phyloP scores from a whole-genome alignment of 805 yeast genomes.

The Yarrowia sp. region DNA sequence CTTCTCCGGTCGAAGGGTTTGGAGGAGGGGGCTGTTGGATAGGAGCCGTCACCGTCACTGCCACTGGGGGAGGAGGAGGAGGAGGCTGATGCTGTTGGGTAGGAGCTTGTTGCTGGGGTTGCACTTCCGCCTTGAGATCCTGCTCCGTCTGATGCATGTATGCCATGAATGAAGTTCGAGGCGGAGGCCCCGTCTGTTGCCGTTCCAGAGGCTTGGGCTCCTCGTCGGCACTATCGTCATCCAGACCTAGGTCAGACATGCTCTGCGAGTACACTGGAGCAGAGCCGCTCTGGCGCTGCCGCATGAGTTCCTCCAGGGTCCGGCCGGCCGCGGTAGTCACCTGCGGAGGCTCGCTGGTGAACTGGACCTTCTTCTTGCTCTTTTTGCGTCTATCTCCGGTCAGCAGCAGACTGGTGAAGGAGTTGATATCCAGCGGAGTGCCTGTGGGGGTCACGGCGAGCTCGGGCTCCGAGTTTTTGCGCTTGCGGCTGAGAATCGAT shows the following conservation, averaged over 20 bases:
- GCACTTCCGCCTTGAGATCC: constrained; percentile 28
- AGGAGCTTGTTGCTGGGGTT: not conserved
- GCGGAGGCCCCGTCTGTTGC: constrained; percentile 28
- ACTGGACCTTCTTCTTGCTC: constrained; percentile 39
- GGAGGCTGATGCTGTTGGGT: not conserved
- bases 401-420: constrained; percentile 76
- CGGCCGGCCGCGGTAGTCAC: constrained; percentile 43
- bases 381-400: constrained; percentile 59
- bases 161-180: constrained; percentile 3
- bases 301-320: constrained; percentile 39
- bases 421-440: constrained; percentile 61
- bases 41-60: not conserved
- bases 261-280: constrained; percentile 13
- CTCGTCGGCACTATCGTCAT: not conserved
- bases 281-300: constrained; percentile 32
- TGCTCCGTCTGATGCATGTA: not conserved
- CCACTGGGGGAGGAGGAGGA: not conserved
- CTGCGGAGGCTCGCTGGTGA: constrained; percentile 39
- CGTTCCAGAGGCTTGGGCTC: constrained; percentile 31
- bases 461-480: constrained; percentile 34
- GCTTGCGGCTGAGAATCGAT: constrained; percentile 64
- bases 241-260: constrained; percentile 7
- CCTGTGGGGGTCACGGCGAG: constrained; percentile 14
- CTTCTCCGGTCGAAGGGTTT: constrained; percentile 32
- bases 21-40: constrained; percentile 3